Evolutionary conservation across 805 yeast species (phyloP).

Genomic region (Schizosaccharomyces cryophilus): DNA sequence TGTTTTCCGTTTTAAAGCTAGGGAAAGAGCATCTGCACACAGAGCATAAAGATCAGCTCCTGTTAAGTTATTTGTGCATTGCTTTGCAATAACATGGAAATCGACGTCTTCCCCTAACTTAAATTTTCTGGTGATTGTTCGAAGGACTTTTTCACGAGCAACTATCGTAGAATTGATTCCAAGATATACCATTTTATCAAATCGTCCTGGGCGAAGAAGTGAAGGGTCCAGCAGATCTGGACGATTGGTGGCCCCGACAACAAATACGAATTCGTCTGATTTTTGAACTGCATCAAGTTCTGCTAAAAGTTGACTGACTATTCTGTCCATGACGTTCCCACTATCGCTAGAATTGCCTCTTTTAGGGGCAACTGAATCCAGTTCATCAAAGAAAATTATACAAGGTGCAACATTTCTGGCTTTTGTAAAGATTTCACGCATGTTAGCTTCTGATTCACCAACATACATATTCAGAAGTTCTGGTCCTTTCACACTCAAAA

Average conservation of each 20-base stretch:
- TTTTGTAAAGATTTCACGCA: constrained; percentile 72
- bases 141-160: constrained; percentile 62
- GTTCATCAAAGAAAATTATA: constrained; percentile 88
- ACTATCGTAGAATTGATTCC: constrained; percentile 83
- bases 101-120: constrained; percentile 35
- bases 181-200: constrained; percentile 79
- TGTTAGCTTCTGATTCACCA: constrained; percentile 96
- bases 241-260: constrained; percentile 95
- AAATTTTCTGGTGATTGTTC: constrained; percentile 65
- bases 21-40: constrained; percentile 85
- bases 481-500: constrained; percentile 93
- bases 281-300: constrained; percentile 87
- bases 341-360: constrained; percentile 97
- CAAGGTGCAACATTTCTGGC: constrained; percentile 96
- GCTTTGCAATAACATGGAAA: constrained; percentile 31
- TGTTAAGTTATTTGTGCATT: constrained; percentile 73
- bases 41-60: constrained; percentile 96
- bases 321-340: constrained; percentile 97
- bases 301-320: constrained; percentile 81
- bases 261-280: constrained; percentile 67
- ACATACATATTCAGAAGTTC: constrained; percentile 91
- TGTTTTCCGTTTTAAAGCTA: constrained; percentile 86
- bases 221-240: constrained; percentile 93
- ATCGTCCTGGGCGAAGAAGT: constrained; percentile 46
- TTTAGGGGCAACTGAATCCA: constrained; percentile 94